Conservation (phyloP, 2,329 filamentous ascomycete species). For the Neofusicoccum ribis region DNA sequence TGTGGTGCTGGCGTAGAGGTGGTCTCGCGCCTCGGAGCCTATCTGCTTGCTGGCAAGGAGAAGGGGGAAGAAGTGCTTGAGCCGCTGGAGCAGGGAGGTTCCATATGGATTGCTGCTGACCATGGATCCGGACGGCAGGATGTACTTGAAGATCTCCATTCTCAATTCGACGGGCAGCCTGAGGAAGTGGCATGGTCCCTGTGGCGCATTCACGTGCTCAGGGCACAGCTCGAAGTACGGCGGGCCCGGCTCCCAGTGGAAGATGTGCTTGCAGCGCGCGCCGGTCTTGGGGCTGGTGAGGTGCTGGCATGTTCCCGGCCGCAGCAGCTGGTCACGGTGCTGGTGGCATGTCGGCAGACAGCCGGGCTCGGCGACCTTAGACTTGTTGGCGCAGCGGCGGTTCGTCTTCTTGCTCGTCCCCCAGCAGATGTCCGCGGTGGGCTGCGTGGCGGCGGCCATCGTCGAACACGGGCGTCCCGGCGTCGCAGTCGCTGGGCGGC, state of each 20-base stretch:
- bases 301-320: constrained; percentile 32
- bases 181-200: constrained; percentile 34
- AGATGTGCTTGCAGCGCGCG: constrained; percentile 30
- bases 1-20: constrained; percentile 30
- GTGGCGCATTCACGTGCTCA: constrained; percentile 29
- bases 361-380: constrained; percentile 20
- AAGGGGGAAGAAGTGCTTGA: constrained; percentile 18
- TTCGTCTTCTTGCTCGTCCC: constrained; percentile 10
- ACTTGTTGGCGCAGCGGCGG: constrained; percentile 12
- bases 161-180: constrained; percentile 35
- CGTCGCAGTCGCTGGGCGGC: neutral
- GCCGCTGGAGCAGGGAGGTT: neutral
- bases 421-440: constrained; percentile 7
- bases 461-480: neutral
- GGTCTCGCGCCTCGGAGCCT: constrained; percentile 30
- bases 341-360: constrained; percentile 32
- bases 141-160: constrained; percentile 33
- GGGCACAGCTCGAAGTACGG: constrained; percentile 32
- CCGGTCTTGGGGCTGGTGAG: constrained; percentile 20
- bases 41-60: constrained; percentile 32
- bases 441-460: neutral
- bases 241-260: constrained; percentile 30
- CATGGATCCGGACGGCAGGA: constrained; percentile 30
- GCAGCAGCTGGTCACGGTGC: constrained; percentile 31
- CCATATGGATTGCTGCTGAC: neutral